A percentile compares a stretch with the other conserved stretches of the same genome.
phyloP scores from a whole-genome alignment of 768 basidiomycete species.

The Macrolepiota fuliginosa region DNA sequence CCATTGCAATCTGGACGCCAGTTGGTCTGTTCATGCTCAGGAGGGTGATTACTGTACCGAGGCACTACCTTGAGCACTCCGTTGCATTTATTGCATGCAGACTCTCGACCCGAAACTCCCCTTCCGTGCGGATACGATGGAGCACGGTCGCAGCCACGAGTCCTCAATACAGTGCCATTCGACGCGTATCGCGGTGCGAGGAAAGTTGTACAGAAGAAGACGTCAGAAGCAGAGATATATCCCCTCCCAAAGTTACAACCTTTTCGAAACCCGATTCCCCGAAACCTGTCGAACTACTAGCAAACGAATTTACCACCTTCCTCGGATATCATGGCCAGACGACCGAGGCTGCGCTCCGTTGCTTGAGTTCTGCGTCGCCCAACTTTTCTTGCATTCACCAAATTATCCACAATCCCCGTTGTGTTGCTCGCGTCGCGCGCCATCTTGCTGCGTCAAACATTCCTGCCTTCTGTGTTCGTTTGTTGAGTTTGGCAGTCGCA shows the following conservation, averaged over 20 bases:
- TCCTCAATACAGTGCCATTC: not conserved
- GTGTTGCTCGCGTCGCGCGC: conserved; percentile 91
- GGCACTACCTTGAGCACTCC: conserved; percentile 10
- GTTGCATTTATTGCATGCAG: conserved; percentile 7
- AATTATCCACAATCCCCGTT: conserved; percentile 56
- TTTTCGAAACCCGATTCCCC: not conserved
- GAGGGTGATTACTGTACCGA: conserved; percentile 10
- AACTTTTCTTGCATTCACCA: not conserved
- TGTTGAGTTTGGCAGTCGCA: conserved; percentile 6
- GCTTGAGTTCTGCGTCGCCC: not conserved
- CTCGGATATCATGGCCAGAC: conserved; percentile 6
- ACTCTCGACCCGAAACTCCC: not conserved
- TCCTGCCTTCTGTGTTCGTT: conserved; percentile 4
- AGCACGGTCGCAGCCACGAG: not conserved
- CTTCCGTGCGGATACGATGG: not conserved
- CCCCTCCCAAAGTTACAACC: not conserved
- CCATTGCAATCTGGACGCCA: conserved; percentile 12
- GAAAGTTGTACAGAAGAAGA: not conserved
- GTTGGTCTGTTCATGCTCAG: conserved; percentile 13
- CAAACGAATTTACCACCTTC: not conserved
- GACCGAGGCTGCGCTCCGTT: conserved; percentile 4
- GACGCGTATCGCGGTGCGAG: not conserved
- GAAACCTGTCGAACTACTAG: not conserved
- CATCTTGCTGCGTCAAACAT: conserved; percentile 36
- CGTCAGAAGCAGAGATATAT: not conserved